Conservation (phyloP, 2,329 filamentous ascomycete species). For the Fusarium multiceps region DNA sequence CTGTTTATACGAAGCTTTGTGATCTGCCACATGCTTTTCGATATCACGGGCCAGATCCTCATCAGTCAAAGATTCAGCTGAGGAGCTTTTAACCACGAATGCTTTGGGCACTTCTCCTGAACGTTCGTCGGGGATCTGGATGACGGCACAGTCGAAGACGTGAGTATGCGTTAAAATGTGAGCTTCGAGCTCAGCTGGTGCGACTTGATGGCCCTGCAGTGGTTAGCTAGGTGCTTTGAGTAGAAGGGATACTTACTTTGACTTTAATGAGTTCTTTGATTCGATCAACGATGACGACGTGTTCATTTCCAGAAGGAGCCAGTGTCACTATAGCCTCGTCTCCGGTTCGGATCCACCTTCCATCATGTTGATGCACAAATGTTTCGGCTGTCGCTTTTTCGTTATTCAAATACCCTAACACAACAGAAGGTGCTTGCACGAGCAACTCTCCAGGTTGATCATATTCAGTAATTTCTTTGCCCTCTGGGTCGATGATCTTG, state of each 20-base stretch:
- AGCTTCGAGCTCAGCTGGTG: constrained; percentile 81
- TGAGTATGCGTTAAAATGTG: constrained; percentile 76
- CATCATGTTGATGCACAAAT: constrained; percentile 73
- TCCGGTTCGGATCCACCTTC: constrained; percentile 83
- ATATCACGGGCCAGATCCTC: constrained; percentile 62
- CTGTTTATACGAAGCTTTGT: constrained; percentile 69
- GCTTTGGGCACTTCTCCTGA: constrained; percentile 73
- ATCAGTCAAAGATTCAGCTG: constrained; percentile 59
- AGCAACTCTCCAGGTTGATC: constrained; percentile 83
- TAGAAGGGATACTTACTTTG: constrained; percentile 62
- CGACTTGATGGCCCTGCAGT: constrained; percentile 76
- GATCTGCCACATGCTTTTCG: constrained; percentile 69
- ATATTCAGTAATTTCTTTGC: constrained; percentile 73
- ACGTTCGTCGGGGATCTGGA: constrained; percentile 70
- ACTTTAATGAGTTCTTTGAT: constrained; percentile 79
- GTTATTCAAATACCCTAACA: constrained; percentile 88
- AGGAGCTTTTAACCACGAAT: constrained; percentile 63
- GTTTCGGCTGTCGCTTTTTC: constrained; percentile 84
- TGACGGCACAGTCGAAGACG: constrained; percentile 80
- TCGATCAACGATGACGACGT: constrained; percentile 86
- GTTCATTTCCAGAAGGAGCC: constrained; percentile 75
- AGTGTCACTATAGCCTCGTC: constrained; percentile 81
- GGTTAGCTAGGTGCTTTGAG: accelerated
- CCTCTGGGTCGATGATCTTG: constrained; percentile 73
- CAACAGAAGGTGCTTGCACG: constrained; percentile 81